Evolutionary conservation across 2,329 filamentous ascomycete genomes (phyloP).

Genomic region (Onygenales sp.): DNA sequence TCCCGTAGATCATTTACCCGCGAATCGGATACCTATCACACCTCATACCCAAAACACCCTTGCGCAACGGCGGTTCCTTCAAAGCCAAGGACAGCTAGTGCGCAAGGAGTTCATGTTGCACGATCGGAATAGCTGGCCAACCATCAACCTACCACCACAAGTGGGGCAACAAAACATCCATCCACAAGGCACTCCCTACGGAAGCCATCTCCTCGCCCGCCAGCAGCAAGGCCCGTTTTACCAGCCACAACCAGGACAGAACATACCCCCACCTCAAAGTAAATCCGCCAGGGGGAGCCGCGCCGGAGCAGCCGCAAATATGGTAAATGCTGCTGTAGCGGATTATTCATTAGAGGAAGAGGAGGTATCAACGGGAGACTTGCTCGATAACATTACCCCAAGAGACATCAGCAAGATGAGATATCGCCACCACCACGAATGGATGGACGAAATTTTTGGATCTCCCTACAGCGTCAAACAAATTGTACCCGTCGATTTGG

Average conservation of each 20-base stretch:
- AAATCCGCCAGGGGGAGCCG: conserved; percentile 35
- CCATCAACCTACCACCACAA: conserved; percentile 58
- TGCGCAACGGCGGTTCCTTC: conserved; percentile 46
- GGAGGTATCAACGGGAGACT: conserved; percentile 75
- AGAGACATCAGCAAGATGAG: conserved; percentile 78
- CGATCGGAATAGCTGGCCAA: conserved; percentile 83
- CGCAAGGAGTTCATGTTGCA: conserved; percentile 93
- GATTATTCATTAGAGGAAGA: conserved; percentile 65
- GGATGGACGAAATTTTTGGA: conserved; percentile 95
- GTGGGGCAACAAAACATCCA: conserved; percentile 44
- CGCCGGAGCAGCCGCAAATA: conserved; percentile 27
- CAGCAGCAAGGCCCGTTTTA: conserved; percentile 23
- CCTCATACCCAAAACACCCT: conserved; percentile 33
- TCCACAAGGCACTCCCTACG: conserved; percentile 37
- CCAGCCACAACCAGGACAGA: conserved; percentile 20
- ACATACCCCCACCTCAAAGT: conserved; percentile 17
- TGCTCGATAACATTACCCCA: conserved; percentile 82
- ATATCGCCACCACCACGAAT: conserved; percentile 93
- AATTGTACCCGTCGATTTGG: conserved; percentile 79
- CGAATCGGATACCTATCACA: conserved; percentile 44
- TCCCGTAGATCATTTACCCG: conserved; percentile 61
- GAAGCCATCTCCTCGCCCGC: conserved; percentile 25
- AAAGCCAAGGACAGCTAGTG: conserved; percentile 69
- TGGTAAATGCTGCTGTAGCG: conserved; percentile 31
- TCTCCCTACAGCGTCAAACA: conserved; percentile 80